phyloP scores from a whole-genome alignment of 805 yeast species.

The Priceomyces carsonii region DNA sequence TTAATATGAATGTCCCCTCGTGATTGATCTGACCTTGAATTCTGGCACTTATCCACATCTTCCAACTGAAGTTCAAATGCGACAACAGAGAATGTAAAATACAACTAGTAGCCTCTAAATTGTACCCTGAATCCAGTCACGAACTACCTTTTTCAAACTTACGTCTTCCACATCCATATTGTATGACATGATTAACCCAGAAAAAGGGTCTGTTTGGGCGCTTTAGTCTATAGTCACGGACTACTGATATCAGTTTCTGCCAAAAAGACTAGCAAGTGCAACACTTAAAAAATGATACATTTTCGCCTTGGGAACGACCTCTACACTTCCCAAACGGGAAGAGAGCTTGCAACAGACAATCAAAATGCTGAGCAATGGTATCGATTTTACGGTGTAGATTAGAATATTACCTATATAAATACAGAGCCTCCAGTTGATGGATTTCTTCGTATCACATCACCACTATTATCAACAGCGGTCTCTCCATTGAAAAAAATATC shows the following conservation, averaged over 20 bases:
- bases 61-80: no score
- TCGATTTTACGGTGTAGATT: no score
- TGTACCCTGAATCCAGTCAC: no score
- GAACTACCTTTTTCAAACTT: no score
- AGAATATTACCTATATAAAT: conserved; percentile 11
- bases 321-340: no score
- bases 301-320: not conserved
- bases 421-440: conserved; percentile 17
- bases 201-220: no score
- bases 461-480: conserved; percentile 6
- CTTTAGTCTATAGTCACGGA: conserved; percentile 1
- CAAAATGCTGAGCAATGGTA: no score
- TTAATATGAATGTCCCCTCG: conserved; percentile 3
- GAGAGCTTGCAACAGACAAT: no score
- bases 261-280: conserved; percentile 5
- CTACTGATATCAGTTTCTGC: not conserved
- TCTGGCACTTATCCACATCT: not conserved
- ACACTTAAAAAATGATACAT: conserved; percentile 6
- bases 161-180: no score
- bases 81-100: no score
- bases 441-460: conserved; percentile 10
- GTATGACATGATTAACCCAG: no score
- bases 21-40: not conserved
- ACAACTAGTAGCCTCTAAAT: no score
- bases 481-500: conserved; percentile 6